These are phyloP conservation scores for Lecanicillium sp. DNA, from an alignment of 2,329 filamentous ascomycete species.

Conservation along the genomic window DNA sequence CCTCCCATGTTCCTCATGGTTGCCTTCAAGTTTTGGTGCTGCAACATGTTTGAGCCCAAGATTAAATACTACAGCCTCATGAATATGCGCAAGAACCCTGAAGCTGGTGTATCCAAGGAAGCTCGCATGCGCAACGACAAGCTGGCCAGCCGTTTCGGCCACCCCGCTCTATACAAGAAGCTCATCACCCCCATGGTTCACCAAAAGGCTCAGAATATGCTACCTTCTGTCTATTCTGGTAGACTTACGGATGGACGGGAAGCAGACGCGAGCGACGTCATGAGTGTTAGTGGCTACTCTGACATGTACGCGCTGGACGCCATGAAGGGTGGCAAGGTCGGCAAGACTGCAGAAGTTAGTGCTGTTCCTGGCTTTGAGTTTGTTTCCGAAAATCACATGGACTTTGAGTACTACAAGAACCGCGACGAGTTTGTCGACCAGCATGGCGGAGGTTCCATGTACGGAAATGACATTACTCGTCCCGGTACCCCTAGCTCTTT, in stretches of 20 bases:
- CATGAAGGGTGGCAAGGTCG: conserved; percentile 55
- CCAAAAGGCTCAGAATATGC: conserved; percentile 76
- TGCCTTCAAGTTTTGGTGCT: conserved; percentile 81
- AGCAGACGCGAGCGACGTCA: conserved; percentile 44
- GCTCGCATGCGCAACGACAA: conserved; percentile 53
- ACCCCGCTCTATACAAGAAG: conserved; percentile 82
- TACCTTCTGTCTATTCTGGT: conserved; percentile 80
- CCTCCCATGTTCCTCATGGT: conserved; percentile 74
- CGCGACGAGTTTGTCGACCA: conserved; percentile 80
- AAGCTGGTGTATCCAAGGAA: conserved; percentile 41
- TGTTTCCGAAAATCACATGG: conserved; percentile 76
- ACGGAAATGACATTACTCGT: conserved; percentile 53
- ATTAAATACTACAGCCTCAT: conserved; percentile 73
- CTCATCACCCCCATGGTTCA: conserved; percentile 94
- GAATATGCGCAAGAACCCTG: conserved; percentile 39
- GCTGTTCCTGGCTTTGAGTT: conserved; percentile 69
- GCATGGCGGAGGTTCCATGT: conserved; percentile 68
- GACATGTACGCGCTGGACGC: conserved; percentile 72
- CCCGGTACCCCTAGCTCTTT: conserved; percentile 53
- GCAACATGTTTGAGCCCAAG: conserved; percentile 64
- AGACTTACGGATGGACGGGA: conserved; percentile 62
- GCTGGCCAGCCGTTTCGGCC: conserved; percentile 72
- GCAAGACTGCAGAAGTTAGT: conserved; percentile 33
- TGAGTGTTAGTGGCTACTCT: conserved; percentile 64
- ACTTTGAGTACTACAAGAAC: conserved; percentile 89